phyloP scores from a whole-genome alignment of 2,329 filamentous ascomycete genomes.

The Aspergillus proliferans region DNA sequence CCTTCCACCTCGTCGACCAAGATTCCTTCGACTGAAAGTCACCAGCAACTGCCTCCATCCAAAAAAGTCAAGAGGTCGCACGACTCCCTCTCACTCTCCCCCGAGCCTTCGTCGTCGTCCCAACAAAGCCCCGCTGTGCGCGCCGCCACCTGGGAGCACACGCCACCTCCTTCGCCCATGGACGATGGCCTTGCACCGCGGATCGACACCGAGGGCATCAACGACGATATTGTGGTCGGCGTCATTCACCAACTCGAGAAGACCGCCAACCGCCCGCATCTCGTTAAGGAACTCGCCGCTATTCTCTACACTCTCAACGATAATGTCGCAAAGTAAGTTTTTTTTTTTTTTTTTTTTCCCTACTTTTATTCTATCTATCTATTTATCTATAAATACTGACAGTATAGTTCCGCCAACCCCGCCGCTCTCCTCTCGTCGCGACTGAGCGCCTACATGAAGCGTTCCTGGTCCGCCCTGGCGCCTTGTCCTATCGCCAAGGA shows the following conservation, averaged over 20 bases:
- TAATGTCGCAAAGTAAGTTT: conserved; percentile 82
- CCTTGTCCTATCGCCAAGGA: conserved; percentile 91
- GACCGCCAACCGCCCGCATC: conserved; percentile 84
- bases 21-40: conserved; percentile 50
- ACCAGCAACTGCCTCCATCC: conserved; percentile 40
- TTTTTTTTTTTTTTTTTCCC: conserved; percentile 2
- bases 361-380: no score
- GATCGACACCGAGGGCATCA: conserved; percentile 75
- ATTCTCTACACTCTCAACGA: conserved; percentile 69
- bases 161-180: conserved; percentile 70
- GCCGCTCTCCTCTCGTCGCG: conserved; percentile 92
- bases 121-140: conserved; percentile 24
- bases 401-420: conserved; percentile 79
- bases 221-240: conserved; percentile 90
- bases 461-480: conserved; percentile 68
- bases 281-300: conserved; percentile 86
- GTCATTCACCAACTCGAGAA: conserved; percentile 83
- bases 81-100: conserved; percentile 41
- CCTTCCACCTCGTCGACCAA: conserved; percentile 52
- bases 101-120: conserved; percentile 28
- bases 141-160: conserved; percentile 59
- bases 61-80: conserved; percentile 79
- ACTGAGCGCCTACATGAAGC: conserved; percentile 82
- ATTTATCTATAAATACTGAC: conserved; percentile 6
- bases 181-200: conserved; percentile 45